Evolutionary conservation across 2,329 filamentous ascomycete species (phyloP).

Genomic region (Sporothrix dimorphospora): DNA sequence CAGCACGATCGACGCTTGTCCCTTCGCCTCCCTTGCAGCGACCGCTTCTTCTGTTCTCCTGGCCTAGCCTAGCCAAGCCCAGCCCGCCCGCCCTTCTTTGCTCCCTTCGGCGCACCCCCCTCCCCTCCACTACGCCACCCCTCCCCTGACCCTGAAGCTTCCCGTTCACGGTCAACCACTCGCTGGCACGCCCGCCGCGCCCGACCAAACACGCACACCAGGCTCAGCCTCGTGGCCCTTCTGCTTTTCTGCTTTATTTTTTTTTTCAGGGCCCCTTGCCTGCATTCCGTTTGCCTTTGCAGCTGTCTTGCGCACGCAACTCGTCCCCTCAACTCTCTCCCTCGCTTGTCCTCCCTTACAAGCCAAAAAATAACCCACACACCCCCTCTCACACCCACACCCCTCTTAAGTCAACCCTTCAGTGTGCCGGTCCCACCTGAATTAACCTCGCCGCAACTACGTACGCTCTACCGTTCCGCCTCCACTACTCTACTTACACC

Average conservation of each 20-base stretch:
- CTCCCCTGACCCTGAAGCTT: slow-evolving; percentile 17
- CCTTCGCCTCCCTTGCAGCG: slow-evolving; percentile 29
- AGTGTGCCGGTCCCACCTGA: slow-evolving; percentile 30
- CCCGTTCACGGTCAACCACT: slow-evolving; percentile 32
- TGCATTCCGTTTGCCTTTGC: neutral
- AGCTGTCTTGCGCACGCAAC: no score
- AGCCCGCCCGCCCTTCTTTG: slow-evolving; percentile 4
- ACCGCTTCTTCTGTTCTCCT: neutral
- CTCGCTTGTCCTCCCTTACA: slow-evolving; percentile 20
- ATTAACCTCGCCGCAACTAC: slow-evolving; percentile 33
- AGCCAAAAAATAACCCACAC: neutral
- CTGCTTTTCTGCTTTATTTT: no score
- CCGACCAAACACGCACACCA: slow-evolving; percentile 3
- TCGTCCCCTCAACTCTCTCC: no score
- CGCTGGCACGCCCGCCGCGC: slow-evolving; percentile 29
- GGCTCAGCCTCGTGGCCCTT: slow-evolving; percentile 37
- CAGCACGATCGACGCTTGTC: slow-evolving; percentile 23
- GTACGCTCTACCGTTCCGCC: slow-evolving; percentile 24
- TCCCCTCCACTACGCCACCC: no score
- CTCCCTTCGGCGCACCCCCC: slow-evolving; percentile 25
- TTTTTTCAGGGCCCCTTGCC: slow-evolving; percentile 1
- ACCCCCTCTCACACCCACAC: slow-evolving; percentile 14
- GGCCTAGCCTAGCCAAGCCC: slow-evolving; percentile 11
- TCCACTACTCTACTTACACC: slow-evolving; percentile 10
- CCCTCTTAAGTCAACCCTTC: no score